phyloP scores from a whole-genome alignment of 306 rosid genomes.

The Mimosa bimucronata region DNA sequence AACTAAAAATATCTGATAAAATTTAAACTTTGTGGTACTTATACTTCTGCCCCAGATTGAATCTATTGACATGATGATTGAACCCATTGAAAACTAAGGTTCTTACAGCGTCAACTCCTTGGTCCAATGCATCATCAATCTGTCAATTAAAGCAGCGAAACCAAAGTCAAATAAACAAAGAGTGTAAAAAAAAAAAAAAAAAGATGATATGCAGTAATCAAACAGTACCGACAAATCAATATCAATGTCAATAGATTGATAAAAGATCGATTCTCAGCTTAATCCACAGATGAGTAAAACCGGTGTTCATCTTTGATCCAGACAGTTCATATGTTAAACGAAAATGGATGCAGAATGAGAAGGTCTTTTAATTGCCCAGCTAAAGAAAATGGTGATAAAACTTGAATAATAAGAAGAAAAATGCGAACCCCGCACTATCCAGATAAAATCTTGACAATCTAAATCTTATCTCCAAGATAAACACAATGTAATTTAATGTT shows the following conservation, averaged over 20 bases:
- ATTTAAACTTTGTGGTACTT: slow-evolving; percentile 77
- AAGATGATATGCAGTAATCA: background rate
- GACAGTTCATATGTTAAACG: background rate
- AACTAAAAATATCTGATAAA: background rate
- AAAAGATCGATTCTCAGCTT: background rate
- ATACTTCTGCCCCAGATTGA: slow-evolving; percentile 84
- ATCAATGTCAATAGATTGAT: background rate
- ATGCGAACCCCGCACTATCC: background rate
- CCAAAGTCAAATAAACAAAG: background rate
- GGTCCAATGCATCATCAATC: slow-evolving; percentile 74
- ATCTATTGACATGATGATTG: slow-evolving; percentile 60
- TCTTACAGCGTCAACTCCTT: slow-evolving; percentile 80
- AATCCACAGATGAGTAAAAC: background rate
- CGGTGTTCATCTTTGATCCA: background rate
- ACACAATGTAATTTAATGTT: slow-evolving; percentile 9
- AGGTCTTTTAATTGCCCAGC: background rate
- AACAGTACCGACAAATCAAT: background rate
- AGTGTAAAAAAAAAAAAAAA: background rate
- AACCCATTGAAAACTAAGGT: slow-evolving; percentile 67
- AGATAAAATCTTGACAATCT: background rate
- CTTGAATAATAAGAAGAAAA: background rate
- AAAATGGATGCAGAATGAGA: background rate
- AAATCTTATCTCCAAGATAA: background rate
- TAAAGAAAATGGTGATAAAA: background rate
- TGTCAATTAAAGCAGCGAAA: slow-evolving; percentile 44